Evolutionary conservation across 345 rosid genomes (phyloP).

Genomic region (Citrus maxima): DNA sequence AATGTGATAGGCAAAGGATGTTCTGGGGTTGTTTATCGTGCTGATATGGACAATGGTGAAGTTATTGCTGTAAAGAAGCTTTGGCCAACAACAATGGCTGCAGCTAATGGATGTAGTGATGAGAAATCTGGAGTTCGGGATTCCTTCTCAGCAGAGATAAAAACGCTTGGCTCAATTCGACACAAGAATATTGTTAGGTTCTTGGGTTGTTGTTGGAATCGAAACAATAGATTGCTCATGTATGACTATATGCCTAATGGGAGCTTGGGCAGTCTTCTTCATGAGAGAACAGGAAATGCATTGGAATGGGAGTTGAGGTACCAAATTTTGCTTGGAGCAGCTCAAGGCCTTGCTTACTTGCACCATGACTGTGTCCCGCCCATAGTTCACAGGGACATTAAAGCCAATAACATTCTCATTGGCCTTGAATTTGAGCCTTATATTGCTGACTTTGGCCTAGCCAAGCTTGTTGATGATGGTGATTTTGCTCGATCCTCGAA

Average conservation of each 20-base stretch:
- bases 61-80: constrained; percentile 94
- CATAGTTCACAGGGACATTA: constrained; percentile 91
- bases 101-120: constrained; percentile 35
- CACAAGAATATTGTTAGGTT: constrained; percentile 94
- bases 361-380: constrained; percentile 97
- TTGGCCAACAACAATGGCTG: constrained; percentile 62
- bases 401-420: constrained; percentile 86
- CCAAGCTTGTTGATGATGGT: constrained; percentile 89
- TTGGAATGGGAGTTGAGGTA: constrained; percentile 93
- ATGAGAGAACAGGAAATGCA: constrained; percentile 63
- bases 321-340: constrained; percentile 79
- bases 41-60: constrained; percentile 80
- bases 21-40: constrained; percentile 87
- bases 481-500: constrained; percentile 80
- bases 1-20: constrained; percentile 94
- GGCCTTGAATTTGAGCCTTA: constrained; percentile 91
- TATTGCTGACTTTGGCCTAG: constrained; percentile 96
- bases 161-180: constrained; percentile 83
- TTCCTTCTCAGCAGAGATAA: constrained; percentile 90
- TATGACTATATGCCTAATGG: constrained; percentile 96
- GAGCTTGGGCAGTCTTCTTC: constrained; percentile 86
- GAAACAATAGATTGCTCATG: constrained; percentile 76
- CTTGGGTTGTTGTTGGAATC: constrained; percentile 92
- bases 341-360: constrained; percentile 87
- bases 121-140: constrained; percentile 66